Conservation (phyloP, 148 eudicot genomes). For the Rhododendron griersonianum region DNA sequence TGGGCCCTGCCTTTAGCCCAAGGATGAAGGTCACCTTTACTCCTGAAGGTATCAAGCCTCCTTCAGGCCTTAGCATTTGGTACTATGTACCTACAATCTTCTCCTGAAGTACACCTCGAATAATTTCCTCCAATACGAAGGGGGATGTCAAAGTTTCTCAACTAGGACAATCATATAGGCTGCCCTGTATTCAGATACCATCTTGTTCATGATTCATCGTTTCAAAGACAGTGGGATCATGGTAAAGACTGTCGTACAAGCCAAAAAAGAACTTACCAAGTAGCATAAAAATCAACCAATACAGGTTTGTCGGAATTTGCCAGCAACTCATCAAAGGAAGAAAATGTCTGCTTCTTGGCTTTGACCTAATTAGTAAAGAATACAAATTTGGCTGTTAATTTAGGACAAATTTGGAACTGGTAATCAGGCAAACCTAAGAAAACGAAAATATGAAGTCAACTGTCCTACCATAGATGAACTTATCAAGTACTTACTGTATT, state of each 20-base stretch:
- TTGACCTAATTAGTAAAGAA: slow-evolving; percentile 42
- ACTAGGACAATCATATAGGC: background rate
- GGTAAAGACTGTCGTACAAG: background rate
- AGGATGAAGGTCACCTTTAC: too few relatives aligned
- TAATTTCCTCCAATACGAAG: background rate
- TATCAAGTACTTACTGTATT: background rate
- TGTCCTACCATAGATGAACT: background rate
- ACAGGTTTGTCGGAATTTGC: slow-evolving; percentile 72
- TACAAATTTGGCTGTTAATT: background rate
- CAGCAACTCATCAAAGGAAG: slow-evolving; percentile 67
- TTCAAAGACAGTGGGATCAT: background rate
- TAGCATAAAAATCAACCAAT: slow-evolving; percentile 88
- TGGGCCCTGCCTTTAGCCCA: too few relatives aligned
- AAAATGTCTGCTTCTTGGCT: slow-evolving; percentile 72
- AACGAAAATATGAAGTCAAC: background rate
- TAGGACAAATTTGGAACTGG: background rate
- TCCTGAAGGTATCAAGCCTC: too few relatives aligned
- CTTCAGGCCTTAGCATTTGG: too few relatives aligned
- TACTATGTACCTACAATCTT: background rate
- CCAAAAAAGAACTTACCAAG: slow-evolving; percentile 49
- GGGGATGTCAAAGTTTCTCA: background rate
- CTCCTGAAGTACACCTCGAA: background rate
- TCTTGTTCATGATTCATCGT: background rate
- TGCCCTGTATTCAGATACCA: background rate
- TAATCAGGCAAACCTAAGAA: background rate